Evolutionary conservation across 208 protist genomes (phyloP).

Genomic region (Trypanosoma conorhini): DNA sequence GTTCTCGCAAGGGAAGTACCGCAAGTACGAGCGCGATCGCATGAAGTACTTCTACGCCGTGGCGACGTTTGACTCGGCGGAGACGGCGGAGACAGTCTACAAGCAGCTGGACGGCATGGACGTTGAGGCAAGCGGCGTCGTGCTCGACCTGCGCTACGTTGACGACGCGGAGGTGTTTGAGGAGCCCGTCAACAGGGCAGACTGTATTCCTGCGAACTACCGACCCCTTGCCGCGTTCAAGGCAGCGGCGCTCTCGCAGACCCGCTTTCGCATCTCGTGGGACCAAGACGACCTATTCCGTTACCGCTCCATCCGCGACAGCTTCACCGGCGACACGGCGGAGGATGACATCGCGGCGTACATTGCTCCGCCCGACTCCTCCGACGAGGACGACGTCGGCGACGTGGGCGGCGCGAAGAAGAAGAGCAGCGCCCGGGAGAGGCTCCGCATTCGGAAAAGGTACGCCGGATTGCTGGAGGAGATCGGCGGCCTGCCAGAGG

Average conservation of each 20-base stretch:
- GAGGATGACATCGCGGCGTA: constrained; percentile 91
- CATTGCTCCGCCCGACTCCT: constrained; percentile 78
- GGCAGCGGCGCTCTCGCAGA: constrained; percentile 82
- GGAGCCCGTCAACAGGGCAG: constrained; percentile 53
- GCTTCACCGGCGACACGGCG: constrained; percentile 83
- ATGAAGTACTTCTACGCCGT: constrained; percentile 98
- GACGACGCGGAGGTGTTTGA: constrained; percentile 93
- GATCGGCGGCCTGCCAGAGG: constrained; percentile 71
- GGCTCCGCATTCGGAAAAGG: constrained; percentile 64
- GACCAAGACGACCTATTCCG: constrained; percentile 91
- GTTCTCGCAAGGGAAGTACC: constrained; percentile 90
- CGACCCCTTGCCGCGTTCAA: constrained; percentile 81
- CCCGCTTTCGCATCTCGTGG: constrained; percentile 91
- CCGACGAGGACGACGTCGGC: constrained; percentile 60
- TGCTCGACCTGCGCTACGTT: constrained; percentile 97
- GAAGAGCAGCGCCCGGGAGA: constrained; percentile 37
- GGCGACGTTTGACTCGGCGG: constrained; percentile 92
- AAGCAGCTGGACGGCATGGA: constrained; percentile 95
- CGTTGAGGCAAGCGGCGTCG: constrained; percentile 94
- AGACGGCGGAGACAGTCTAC: constrained; percentile 94
- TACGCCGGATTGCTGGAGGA: constrained; percentile 85
- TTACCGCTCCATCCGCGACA: constrained; percentile 79
- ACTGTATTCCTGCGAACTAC: constrained; percentile 81
- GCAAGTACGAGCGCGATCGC: constrained; percentile 93
- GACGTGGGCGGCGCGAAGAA: constrained; percentile 11